Evolutionary conservation across 2,329 filamentous ascomycete species (phyloP), one percentile per base, ranked within the genome.

Genomic region (Cladosporium sp.): DNA sequence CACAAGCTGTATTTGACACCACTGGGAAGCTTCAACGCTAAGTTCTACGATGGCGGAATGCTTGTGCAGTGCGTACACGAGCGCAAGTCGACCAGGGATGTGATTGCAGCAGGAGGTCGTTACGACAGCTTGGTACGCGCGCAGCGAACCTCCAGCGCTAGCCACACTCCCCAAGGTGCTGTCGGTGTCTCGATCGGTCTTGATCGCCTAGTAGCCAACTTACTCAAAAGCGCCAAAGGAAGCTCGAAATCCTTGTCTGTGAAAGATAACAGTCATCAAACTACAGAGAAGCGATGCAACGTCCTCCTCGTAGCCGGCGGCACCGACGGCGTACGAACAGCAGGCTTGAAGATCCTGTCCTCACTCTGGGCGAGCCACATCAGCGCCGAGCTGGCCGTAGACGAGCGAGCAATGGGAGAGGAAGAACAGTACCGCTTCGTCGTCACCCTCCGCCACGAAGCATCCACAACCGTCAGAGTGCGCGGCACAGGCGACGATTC

Each of bases 21-120:
- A 0, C 76, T 99, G 6, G 88, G 85, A 64, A 95, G 88, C 67
- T 81, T 95, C 62, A 95, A 95, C 63, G 91, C 96, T 64, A 87
- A 85, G 51, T 96, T 97, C 65, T 99, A 93, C 68, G 76, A 81
- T 15, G 86, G 87, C 1, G 91, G 91, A 7, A 76, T 97, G 22
- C 75, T 97, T 38, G 97, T 99, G 65, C 88, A 95, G 54, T 96
- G 90, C 62, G 73, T 96, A 2, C 89, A 91, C 56, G 92, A 97
- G 65, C 84, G 81, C 55, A 95, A 89, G 65, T 80, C 85, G 54
- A 84, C 81, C 54, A 74, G 76, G 59, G 86, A 93, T 59, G 88
- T 97, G 0, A 89, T 97, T 63, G 93, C 92, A 5, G 93, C 91
- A 27, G 93, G 95, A 44, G 93, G 93, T 2, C 83, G 93, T 43